These are phyloP conservation scores for Arachis stenosperma DNA, from an alignment of 306 rosid genomes.

Conservation along the genomic window DNA sequence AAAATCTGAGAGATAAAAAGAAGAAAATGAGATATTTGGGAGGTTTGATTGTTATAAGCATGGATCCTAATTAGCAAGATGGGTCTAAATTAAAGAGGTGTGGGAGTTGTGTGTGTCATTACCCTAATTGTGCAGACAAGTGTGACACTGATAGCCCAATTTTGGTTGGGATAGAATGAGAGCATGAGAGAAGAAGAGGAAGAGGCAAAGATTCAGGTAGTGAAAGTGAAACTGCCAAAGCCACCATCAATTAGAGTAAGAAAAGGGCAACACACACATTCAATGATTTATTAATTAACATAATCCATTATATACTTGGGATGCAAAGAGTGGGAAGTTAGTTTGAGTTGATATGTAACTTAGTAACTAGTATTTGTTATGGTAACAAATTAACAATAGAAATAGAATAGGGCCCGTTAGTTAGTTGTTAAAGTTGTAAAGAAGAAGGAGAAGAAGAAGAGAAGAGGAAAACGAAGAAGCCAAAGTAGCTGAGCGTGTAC, in stretches of 20 bases:
- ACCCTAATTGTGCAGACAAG: constrained; percentile 56
- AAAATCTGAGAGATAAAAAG: neutral
- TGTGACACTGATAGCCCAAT: constrained; percentile 48
- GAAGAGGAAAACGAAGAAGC: constrained; percentile 48
- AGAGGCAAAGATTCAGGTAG: neutral
- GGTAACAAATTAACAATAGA: no score
- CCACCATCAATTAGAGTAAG: neutral
- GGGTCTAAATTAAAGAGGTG: constrained; percentile 21
- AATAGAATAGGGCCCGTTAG: no score
- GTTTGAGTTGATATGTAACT: constrained; percentile 72
- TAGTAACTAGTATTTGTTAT: neutral
- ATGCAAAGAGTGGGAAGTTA: constrained; percentile 40
- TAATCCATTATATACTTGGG: no score
- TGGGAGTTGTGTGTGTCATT: constrained; percentile 36
- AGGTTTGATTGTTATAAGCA: constrained; percentile 14
- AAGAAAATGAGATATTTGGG: constrained; percentile 15
- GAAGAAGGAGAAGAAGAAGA: no score
- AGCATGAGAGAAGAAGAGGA: neutral
- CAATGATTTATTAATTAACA: no score
- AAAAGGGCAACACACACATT: neutral
- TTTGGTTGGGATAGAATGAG: constrained; percentile 31
- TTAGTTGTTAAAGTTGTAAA: no score
- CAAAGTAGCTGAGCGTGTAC: constrained; percentile 79
- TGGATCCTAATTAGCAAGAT: constrained; percentile 25
- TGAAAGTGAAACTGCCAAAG: neutral